These are phyloP conservation scores for Suillus spraguei DNA, from an alignment of 768 basidiomycete species.

Conservation along the genomic window DNA sequence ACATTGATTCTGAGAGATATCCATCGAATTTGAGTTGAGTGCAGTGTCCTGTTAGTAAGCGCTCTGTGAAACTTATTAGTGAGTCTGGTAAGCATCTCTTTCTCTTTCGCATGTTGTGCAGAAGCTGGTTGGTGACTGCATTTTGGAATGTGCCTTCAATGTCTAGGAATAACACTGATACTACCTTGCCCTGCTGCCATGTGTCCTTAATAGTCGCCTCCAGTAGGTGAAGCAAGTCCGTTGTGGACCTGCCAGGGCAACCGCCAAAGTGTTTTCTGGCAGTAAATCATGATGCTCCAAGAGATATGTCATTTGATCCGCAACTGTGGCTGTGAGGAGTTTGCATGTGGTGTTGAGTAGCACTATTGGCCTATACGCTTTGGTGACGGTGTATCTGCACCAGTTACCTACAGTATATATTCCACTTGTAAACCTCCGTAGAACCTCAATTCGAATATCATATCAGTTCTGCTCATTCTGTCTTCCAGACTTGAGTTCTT, in stretches of 20 bases:
- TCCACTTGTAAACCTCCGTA: too few species aligned
- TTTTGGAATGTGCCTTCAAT: conserved; percentile 40
- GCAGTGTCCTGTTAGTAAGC: too few species aligned
- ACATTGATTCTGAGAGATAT: too few species aligned
- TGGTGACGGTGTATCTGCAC: conserved; percentile 36
- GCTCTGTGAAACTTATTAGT: neutral
- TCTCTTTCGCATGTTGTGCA: conserved; percentile 30
- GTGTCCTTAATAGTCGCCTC: conserved; percentile 37
- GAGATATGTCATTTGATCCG: conserved; percentile 27
- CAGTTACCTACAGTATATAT: too few species aligned
- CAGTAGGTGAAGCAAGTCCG: conserved; percentile 36
- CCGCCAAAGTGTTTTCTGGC: conserved; percentile 37
- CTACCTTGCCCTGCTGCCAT: conserved; percentile 38
- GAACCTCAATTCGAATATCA: too few species aligned
- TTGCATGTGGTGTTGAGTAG: conserved; percentile 40
- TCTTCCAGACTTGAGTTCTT: too few species aligned
- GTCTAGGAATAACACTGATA: conserved; percentile 23
- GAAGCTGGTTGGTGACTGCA: conserved; percentile 30
- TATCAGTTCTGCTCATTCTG: too few species aligned
- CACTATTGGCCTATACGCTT: conserved; percentile 38
- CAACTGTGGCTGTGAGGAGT: conserved; percentile 30
- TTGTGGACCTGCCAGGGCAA: conserved; percentile 24
- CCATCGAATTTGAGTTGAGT: too few species aligned
- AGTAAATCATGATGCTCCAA: conserved; percentile 36
- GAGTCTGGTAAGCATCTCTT: neutral